Evolutionary conservation across 1,284 basidiomycete species (phyloP).

Genomic region (Blastosporella zonata): DNA sequence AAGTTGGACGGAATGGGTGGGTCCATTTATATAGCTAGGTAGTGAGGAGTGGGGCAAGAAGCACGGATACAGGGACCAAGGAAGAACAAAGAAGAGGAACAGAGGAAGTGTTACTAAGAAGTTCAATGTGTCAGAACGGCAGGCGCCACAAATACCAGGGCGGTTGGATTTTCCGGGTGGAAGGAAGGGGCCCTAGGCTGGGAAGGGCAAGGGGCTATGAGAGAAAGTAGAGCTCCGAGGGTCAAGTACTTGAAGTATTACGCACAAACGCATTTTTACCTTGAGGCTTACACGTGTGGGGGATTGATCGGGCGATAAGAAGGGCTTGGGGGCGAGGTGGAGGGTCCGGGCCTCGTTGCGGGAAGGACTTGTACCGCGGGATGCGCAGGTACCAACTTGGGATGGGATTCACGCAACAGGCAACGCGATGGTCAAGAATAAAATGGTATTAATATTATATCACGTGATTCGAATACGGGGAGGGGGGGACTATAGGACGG

Average conservation of each 20-base stretch:
- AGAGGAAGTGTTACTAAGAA: slow-evolving; percentile 17
- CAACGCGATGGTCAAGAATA: slow-evolving; percentile 8
- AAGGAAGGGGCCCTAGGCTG: slow-evolving; percentile 1
- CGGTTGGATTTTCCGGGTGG: slow-evolving; percentile 11
- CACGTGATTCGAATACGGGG: slow-evolving; percentile 26
- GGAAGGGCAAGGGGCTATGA: slow-evolving; percentile 4
- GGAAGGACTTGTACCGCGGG: background rate
- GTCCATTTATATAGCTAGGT: slow-evolving; percentile 8
- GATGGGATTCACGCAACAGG: background rate
- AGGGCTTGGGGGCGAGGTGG: slow-evolving; percentile 6
- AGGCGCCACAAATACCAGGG: slow-evolving; percentile 5
- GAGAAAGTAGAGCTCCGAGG: too few relatives aligned
- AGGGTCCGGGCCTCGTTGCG: slow-evolving; percentile 12
- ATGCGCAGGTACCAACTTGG: background rate
- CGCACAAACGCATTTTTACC: slow-evolving; percentile 25
- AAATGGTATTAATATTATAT: slow-evolving; percentile 6
- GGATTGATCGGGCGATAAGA: slow-evolving; percentile 16
- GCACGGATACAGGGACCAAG: background rate
- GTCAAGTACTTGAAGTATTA: slow-evolving; percentile 14
- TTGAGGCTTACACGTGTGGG: slow-evolving; percentile 36
- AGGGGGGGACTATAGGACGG: slow-evolving; percentile 31
- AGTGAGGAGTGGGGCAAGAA: background rate
- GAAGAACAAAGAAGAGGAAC: slow-evolving; percentile 9
- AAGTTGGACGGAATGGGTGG: slow-evolving; percentile 5
- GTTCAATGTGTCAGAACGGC: slow-evolving; percentile 1